Evolutionary conservation across 2,329 filamentous ascomycete species (phyloP).

Genomic region (Aureobasidium sp.): DNA sequence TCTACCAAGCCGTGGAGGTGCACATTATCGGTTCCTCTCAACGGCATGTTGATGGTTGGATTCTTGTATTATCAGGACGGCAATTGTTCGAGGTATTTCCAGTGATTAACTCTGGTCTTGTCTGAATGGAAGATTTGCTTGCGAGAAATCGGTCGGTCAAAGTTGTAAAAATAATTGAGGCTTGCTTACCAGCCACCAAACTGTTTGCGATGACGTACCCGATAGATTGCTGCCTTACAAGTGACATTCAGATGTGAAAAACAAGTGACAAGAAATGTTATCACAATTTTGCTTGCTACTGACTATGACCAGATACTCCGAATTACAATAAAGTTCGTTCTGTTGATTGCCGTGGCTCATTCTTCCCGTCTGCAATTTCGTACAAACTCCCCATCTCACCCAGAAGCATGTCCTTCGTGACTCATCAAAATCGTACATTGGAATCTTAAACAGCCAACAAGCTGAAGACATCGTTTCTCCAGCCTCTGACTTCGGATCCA

Average conservation of each 20-base stretch:
- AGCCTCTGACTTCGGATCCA: slow-evolving; percentile 55
- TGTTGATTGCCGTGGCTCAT: neutral
- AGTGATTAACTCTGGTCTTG: neutral
- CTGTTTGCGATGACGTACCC: neutral
- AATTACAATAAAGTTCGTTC: neutral
- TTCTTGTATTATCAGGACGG: neutral
- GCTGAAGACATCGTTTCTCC: slow-evolving; percentile 80
- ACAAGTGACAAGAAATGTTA: neutral
- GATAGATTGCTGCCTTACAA: neutral
- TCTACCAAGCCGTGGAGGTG: slow-evolving; percentile 14
- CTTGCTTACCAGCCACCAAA: neutral
- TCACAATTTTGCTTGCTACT: neutral
- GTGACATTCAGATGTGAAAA: neutral
- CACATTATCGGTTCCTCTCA: neutral
- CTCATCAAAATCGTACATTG: neutral
- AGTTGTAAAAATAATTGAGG: neutral
- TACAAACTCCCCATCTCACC: neutral
- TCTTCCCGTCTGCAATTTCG: neutral
- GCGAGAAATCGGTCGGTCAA: neutral
- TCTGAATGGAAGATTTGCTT: neutral
- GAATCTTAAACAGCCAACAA: slow-evolving; percentile 18
- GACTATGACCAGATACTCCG: neutral
- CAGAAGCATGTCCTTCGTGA: slow-evolving; percentile 2
- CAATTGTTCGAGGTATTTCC: too few species aligned
- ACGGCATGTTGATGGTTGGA: neutral